phyloP scores from a whole-genome alignment of 1,139 yeast genomes.

The Chernovozyma aurita region DNA sequence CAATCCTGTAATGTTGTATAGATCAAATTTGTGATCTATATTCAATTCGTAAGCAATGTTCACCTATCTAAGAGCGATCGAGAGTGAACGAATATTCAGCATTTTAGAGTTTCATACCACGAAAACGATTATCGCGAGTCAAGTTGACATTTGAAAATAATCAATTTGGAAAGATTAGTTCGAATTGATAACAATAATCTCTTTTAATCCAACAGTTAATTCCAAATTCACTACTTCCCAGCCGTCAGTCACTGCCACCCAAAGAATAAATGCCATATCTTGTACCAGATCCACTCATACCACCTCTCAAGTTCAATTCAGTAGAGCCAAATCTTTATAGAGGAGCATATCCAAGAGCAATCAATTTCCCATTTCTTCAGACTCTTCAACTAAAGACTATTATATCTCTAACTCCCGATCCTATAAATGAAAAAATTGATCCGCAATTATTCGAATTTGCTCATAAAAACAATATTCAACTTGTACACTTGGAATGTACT shows the following conservation, averaged over 20 bases:
- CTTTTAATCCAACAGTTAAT: no score
- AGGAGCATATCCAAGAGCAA: constrained; percentile 82
- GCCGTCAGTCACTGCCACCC: background rate
- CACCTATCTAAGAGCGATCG: no score
- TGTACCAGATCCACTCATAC: constrained; percentile 48
- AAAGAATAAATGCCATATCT: constrained; percentile 5
- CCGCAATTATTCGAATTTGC: constrained; percentile 51
- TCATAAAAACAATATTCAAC: constrained; percentile 36
- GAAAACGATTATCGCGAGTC: no score
- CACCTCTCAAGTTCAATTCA: constrained; percentile 76
- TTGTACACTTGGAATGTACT: constrained; percentile 66
- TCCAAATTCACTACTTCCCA: no score
- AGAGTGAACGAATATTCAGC: no score
- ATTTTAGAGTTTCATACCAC: no score
- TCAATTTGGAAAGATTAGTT: no score
- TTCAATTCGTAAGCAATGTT: no score
- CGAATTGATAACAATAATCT: no score
- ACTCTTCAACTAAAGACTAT: constrained; percentile 67
- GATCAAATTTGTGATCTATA: no score
- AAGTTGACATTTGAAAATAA: no score
- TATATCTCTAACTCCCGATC: constrained; percentile 74
- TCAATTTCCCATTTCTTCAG: constrained; percentile 68
- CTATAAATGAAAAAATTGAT: constrained; percentile 54
- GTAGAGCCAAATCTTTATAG: constrained; percentile 70
- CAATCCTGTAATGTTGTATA: no score